Conservation (phyloP, 129 eudicot species). For the Deinandra increscens region DNA sequence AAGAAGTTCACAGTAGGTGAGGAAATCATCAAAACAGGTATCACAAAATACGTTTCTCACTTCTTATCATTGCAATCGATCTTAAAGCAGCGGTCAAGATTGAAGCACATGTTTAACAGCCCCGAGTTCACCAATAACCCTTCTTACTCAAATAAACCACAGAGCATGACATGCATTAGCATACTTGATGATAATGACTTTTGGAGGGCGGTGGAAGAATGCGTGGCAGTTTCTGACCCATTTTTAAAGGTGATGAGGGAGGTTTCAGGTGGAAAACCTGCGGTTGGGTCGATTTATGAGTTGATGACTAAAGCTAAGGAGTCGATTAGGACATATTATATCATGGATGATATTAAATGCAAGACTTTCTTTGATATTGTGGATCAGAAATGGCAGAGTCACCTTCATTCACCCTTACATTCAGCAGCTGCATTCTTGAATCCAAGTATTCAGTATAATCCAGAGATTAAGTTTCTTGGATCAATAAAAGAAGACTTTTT, state of each 20-base stretch:
- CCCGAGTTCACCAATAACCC: conserved; percentile 68
- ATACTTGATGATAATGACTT: conserved; percentile 80
- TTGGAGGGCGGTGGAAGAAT: conserved; percentile 84
- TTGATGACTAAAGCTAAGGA: conserved; percentile 88
- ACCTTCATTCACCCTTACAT: conserved; percentile 83
- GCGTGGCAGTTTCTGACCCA: conserved; percentile 90
- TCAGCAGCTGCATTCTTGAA: conserved; percentile 95
- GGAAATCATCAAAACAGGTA: conserved; percentile 73
- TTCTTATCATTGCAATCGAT: conserved; percentile 69
- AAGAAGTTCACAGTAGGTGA: conserved; percentile 65
- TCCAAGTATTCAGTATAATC: conserved; percentile 91
- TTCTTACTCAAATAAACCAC: conserved; percentile 57
- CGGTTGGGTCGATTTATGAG: conserved; percentile 79
- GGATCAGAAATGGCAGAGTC: conserved; percentile 83
- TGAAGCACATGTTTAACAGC: conserved; percentile 83
- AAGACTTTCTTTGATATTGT: conserved; percentile 86
- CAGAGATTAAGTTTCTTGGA: conserved; percentile 75
- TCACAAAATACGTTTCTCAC: conserved; percentile 71
- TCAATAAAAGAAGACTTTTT: conserved; percentile 84
- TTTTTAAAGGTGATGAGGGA: conserved; percentile 82
- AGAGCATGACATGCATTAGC: conserved; percentile 52
- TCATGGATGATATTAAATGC: conserved; percentile 94
- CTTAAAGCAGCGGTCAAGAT: conserved; percentile 66
- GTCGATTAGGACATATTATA: conserved; percentile 85
- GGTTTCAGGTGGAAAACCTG: conserved; percentile 79